phyloP scores from a whole-genome alignment of 257 asterid genomes.

The Ilex aquifolium region DNA sequence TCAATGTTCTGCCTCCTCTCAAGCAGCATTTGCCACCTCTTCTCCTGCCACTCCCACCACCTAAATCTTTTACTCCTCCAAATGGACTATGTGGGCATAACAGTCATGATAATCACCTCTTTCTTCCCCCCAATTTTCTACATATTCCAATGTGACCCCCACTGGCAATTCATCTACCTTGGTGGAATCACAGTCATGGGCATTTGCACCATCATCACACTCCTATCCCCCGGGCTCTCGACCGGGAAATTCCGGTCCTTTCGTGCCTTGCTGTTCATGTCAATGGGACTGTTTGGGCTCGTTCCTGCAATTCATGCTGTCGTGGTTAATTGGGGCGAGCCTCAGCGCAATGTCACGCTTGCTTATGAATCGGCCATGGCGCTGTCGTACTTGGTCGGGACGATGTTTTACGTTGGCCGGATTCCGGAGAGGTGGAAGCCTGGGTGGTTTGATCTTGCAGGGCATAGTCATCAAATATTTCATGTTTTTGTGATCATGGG shows the following conservation, averaged over 20 bases:
- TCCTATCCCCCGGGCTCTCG: conserved; percentile 66
- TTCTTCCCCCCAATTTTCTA: conserved; percentile 94
- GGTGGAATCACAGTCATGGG: conserved; percentile 68
- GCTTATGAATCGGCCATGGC: conserved; percentile 79
- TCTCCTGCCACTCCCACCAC: conserved; percentile 70
- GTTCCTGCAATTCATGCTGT: conserved; percentile 72
- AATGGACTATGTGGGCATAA: conserved; percentile 79
- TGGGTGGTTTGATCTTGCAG: conserved; percentile 85
- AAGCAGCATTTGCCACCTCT: conserved; percentile 84
- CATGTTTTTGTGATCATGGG: conserved; percentile 87
- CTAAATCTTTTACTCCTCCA: conserved; percentile 54
- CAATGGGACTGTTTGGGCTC: conserved; percentile 86
- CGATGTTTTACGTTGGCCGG: conserved; percentile 58
- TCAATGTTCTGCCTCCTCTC: conserved; percentile 91
- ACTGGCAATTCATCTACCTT: conserved; percentile 74
- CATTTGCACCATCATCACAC: conserved; percentile 45
- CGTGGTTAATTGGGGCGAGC: conserved; percentile 61
- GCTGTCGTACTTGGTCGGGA: conserved; percentile 55
- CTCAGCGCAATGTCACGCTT: conserved; percentile 50
- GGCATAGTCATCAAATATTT: conserved; percentile 94
- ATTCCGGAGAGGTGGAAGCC: conserved; percentile 89
- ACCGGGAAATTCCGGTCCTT: conserved; percentile 51
- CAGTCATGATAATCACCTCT: conserved; percentile 94
- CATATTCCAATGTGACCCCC: conserved; percentile 80
- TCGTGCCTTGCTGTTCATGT: conserved; percentile 64